phyloP scores from a whole-genome alignment of 495 filamentous ascomycete genomes.

The Amphirosellinia nigrospora region DNA sequence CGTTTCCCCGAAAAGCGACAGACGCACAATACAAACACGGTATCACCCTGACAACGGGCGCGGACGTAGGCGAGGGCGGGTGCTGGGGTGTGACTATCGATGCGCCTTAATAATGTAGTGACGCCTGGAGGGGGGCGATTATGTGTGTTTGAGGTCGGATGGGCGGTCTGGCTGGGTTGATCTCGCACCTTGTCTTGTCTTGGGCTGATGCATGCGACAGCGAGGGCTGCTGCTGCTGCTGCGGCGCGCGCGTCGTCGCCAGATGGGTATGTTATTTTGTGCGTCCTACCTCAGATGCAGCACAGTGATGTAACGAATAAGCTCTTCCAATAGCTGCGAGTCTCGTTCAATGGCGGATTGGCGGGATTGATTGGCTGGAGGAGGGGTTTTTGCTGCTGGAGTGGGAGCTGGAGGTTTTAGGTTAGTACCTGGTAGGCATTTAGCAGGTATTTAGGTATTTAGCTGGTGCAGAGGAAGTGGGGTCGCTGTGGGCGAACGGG shows the following conservation, averaged over 20 bases:
- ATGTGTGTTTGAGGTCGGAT: constrained; percentile 23
- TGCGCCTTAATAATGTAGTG: constrained; percentile 11
- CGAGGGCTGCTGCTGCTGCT: constrained; percentile 8
- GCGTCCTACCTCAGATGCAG: constrained; percentile 11
- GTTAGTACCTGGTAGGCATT: constrained; percentile 12
- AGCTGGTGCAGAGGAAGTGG: constrained; percentile 4
- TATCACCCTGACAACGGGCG: constrained; percentile 20
- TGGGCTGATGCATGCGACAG: constrained; percentile 20
- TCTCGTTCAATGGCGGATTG: constrained; percentile 39
- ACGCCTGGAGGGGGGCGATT: constrained; percentile 3
- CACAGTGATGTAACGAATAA: constrained; percentile 43
- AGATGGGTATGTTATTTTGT: constrained; percentile 7
- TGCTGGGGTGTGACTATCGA: constrained; percentile 23
- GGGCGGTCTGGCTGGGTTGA: constrained; percentile 12
- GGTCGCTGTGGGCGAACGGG: background rate
- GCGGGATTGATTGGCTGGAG: constrained; percentile 40
- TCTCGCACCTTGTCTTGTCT: constrained; percentile 26
- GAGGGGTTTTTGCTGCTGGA: constrained; percentile 28
- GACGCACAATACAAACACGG: constrained; percentile 22
- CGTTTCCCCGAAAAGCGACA: constrained; percentile 19
- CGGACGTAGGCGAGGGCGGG: background rate
- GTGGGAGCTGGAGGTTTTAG: constrained; percentile 7
- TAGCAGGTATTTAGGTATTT: constrained; percentile 9
- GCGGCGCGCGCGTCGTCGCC: constrained; percentile 19
- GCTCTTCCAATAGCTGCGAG: constrained; percentile 33